Evolutionary conservation across 2,329 filamentous ascomycete genomes (phyloP).

Genomic region (Fusarium algeriense): DNA sequence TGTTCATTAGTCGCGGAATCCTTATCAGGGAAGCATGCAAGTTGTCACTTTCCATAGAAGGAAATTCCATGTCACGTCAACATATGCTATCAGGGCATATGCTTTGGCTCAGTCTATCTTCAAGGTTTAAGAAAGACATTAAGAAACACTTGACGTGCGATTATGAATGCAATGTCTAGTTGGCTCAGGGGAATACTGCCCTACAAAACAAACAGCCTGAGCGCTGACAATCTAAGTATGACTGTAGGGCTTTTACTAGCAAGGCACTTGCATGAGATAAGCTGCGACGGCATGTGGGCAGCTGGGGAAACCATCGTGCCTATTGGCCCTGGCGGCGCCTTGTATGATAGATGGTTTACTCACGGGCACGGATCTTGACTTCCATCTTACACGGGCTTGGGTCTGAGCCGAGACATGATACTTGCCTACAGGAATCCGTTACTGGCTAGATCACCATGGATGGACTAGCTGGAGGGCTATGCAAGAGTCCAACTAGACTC

Average conservation of each 20-base stretch:
- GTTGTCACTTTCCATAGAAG: too few species aligned
- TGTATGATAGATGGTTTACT: neutral
- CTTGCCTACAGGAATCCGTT: neutral
- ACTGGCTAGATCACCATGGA: fast-evolving
- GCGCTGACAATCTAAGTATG: too few species aligned
- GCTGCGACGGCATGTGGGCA: neutral
- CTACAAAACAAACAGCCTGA: too few species aligned
- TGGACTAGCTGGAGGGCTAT: too few species aligned
- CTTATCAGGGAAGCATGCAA: too few species aligned
- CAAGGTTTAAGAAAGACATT: too few species aligned
- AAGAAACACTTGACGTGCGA: too few species aligned
- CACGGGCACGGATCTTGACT: neutral
- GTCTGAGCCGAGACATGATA: neutral
- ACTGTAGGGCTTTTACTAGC: neutral
- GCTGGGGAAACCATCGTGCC: neutral
- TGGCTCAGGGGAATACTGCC: neutral
- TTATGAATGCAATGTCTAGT: too few species aligned
- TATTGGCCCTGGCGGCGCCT: neutral
- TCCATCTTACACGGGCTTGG: neutral
- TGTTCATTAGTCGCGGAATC: too few species aligned
- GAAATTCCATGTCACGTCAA: too few species aligned
- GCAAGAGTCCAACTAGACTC: neutral
- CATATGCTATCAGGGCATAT: too few species aligned
- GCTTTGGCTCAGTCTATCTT: too few species aligned
- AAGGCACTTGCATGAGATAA: neutral